Base-by-base conservation (phyloP, 2,329 filamentous ascomycete species). In the Xylariales sp. region DNA sequence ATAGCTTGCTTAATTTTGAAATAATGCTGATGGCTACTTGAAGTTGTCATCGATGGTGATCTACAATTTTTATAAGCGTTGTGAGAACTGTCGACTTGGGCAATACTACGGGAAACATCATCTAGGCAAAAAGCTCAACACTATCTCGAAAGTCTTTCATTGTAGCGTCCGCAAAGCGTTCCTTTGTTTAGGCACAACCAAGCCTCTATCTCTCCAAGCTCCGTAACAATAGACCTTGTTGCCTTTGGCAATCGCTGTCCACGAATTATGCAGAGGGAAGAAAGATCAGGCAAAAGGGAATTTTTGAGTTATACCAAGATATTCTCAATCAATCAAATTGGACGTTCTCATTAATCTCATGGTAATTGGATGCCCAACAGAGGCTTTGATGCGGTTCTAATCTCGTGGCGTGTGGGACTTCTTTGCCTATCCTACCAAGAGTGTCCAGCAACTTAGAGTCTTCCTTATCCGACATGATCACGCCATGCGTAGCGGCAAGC, bases 401-500 rank as follows among this genome's bases (percentile, higher is more conserved):
- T 19, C 55, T 48, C 13, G 47, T 42, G 12, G 53, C 46, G 18
- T 51, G 49, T 12, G 54, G 53, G 5, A 61, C 57, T n/a, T 49
- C 40, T 41, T 50, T 53, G 13, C 56, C 57, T 20, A 61, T 47
- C 33, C 59, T 48, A 40, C 45, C 41, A n/a, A 62, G 44, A 10
- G 53, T 57, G 45, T 40, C 38, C 36, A 55, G 42, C 30, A 54
- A 40, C 24, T 44, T 41, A 23, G 57, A 56, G 12, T 51, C 45
- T n/a, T 58, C 58, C 13, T 57, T 48, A 25, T 66, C 51, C 2
- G 67, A 61, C 27, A 80, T 61, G 29, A 72, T 65, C 16, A 78
- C 55, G 4, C 74, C 76, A 23, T 45, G 32, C 5, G 59, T 55
- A 2, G 53, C 55, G 16, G 54, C 50, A 4, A 76, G 46, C 25